These are phyloP conservation scores for Kwoniella sp. DNA, from an alignment of 768 basidiomycete species.

Conservation along the genomic window DNA sequence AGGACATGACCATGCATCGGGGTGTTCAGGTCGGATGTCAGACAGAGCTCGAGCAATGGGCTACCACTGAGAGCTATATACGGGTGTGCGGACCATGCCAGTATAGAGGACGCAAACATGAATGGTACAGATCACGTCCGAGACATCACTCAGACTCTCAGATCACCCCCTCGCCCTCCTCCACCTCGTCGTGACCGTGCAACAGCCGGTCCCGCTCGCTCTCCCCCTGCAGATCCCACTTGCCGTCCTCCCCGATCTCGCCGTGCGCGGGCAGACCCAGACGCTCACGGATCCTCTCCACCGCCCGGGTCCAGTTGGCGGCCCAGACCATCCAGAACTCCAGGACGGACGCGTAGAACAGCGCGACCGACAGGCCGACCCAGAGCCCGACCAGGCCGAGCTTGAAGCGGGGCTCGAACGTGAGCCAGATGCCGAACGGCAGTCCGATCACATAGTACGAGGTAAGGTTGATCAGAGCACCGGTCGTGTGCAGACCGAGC, in stretches of 20 bases:
- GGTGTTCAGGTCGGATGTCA: no score
- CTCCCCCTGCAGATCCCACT: conserved; percentile 14
- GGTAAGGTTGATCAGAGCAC: conserved; percentile 73
- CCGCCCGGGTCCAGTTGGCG: conserved; percentile 40
- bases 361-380: conserved; percentile 61
- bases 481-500: conserved; percentile 68
- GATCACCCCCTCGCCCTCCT: conserved; percentile 6
- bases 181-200: neutral
- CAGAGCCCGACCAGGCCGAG: conserved; percentile 72
- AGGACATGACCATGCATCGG: no score
- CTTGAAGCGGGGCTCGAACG: conserved; percentile 61
- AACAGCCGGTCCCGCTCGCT: neutral
- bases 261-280: conserved; percentile 32
- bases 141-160: neutral
- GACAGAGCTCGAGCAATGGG: no score
- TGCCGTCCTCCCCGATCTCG: conserved; percentile 38
- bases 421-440: conserved; percentile 65
- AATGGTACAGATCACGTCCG: no score
- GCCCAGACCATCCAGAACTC: conserved; percentile 37
- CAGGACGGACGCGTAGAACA: conserved; percentile 33
- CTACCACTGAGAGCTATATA: no score
- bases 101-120: no score
- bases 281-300: conserved; percentile 39
- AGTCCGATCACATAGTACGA: conserved; percentile 80
- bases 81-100: no score